Conservation (phyloP, 140 eudicot genomes). For the Flaveria floridana region DNA sequence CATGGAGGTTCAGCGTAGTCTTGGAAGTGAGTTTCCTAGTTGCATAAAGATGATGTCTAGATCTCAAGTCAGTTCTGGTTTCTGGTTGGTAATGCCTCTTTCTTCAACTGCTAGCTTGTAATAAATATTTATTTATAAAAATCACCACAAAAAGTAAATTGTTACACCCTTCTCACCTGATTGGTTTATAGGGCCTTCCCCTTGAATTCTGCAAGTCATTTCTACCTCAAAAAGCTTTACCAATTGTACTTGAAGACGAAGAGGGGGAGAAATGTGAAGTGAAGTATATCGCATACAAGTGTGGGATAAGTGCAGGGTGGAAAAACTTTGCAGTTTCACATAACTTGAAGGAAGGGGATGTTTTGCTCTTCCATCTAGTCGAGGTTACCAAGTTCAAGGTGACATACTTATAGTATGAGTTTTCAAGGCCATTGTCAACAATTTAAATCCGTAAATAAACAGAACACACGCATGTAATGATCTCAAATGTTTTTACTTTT, state of each 20-base stretch:
- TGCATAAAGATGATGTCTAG: conserved; percentile 51
- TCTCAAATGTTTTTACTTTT: conserved; percentile 40
- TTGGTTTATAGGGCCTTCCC: conserved; percentile 63
- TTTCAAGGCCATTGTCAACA: no score
- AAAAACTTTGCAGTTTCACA: no score
- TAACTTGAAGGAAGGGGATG: conserved; percentile 15
- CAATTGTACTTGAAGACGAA: conserved; percentile 57
- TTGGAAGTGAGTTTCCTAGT: conserved; percentile 55
- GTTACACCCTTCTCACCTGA: neutral
- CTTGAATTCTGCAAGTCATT: conserved; percentile 52
- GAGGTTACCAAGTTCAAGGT: no score
- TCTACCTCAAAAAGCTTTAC: conserved; percentile 44
- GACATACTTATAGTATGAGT: no score
- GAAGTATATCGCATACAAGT: conserved; percentile 55
- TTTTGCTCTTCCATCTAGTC: conserved; percentile 1
- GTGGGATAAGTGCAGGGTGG: conserved; percentile 33
- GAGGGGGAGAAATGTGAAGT: conserved; percentile 45
- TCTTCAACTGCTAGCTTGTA: conserved; percentile 13
- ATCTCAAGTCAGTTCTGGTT: conserved; percentile 65
- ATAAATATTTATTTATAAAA: neutral
- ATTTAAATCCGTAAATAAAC: no score
- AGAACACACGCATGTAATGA: no score
- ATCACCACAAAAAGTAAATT: neutral
- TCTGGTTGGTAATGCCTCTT: conserved; percentile 66
- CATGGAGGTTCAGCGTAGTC: conserved; percentile 40